These are phyloP conservation scores for Chrysopogon serrulatus DNA, from an alignment of 176 grass and related monocot genomes.

Conservation along the genomic window DNA sequence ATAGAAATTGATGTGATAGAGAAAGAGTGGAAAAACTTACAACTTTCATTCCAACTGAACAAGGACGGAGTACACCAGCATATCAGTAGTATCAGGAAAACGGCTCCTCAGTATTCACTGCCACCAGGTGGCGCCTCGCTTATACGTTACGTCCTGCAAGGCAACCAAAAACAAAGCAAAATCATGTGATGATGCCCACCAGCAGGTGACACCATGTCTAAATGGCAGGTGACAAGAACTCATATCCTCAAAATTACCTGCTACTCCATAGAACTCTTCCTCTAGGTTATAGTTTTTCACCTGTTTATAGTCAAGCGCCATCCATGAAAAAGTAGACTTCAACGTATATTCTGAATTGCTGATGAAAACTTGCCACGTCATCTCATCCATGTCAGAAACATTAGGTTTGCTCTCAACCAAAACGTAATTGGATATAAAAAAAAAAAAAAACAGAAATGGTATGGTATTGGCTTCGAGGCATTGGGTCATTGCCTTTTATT, in stretches of 20 bases:
- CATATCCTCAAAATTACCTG: background rate
- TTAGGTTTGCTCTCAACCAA: background rate
- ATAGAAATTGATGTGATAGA: too few relatives aligned
- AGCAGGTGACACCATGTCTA: background rate
- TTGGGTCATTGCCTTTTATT: background rate
- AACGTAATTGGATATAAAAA: background rate
- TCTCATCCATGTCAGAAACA: background rate
- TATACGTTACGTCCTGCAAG: too few relatives aligned
- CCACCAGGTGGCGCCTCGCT: too few relatives aligned
- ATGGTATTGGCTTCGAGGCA: background rate
- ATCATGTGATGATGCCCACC: background rate
- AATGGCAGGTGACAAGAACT: background rate
- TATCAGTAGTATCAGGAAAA: too few relatives aligned
- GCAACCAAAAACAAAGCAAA: background rate
- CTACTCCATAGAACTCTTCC: background rate
- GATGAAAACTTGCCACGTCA: background rate
- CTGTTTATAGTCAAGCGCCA: background rate
- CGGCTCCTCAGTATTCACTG: too few relatives aligned
- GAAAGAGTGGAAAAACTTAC: too few relatives aligned
- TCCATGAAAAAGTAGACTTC: background rate
- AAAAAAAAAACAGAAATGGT: background rate
- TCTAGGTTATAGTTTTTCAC: background rate
- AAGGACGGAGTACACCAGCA: too few relatives aligned
- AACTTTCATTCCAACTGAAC: too few relatives aligned
- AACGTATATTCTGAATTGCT: background rate